Conservation (phyloP, 1,139 yeast species). For the Hyphopichia khmerensis region DNA sequence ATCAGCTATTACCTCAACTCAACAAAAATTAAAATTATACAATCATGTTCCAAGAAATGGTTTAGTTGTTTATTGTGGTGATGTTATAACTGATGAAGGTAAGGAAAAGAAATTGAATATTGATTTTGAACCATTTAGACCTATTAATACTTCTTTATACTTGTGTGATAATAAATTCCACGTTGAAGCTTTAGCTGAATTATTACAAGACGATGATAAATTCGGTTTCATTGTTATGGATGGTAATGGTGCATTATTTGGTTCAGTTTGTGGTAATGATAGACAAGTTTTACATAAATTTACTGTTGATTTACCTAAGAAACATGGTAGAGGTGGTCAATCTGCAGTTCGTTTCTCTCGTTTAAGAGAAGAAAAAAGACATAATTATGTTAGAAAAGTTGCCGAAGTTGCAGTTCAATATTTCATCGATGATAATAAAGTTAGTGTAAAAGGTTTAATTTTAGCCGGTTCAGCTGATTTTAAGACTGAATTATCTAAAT, state of each 20-base stretch:
- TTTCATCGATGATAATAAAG: slow-evolving; percentile 89
- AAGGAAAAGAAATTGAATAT: slow-evolving; percentile 93
- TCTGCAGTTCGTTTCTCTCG: slow-evolving; percentile 98
- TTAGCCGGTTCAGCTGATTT: slow-evolving; percentile 99
- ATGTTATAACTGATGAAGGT: slow-evolving; percentile 94
- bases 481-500: slow-evolving; percentile 88
- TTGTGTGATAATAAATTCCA: slow-evolving; percentile 97
- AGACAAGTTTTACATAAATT: slow-evolving; percentile 95
- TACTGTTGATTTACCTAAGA: slow-evolving; percentile 95
- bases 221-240: slow-evolving; percentile 98
- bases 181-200: slow-evolving; percentile 92
- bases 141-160: slow-evolving; percentile 93
- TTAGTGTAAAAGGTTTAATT: slow-evolving; percentile 88
- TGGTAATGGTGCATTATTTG: slow-evolving; percentile 97
- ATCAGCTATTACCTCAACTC: slow-evolving; percentile 96
- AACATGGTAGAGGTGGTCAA: slow-evolving; percentile 99
- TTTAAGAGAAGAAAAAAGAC: slow-evolving; percentile 98
- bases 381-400: slow-evolving; percentile 95
- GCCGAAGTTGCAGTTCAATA: slow-evolving; percentile 98
- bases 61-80: slow-evolving; percentile 96
- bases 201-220: slow-evolving; percentile 91
- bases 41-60: slow-evolving; percentile 91
- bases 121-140: slow-evolving; percentile 97
- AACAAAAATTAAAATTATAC: slow-evolving; percentile 90
- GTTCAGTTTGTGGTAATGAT: slow-evolving; percentile 95